Percentiles rank a stretch among this genome's conserved stretches.
Conservation (phyloP, 2,329 filamentous ascomycete genomes). For the Arthrobotrys megalospora region DNA sequence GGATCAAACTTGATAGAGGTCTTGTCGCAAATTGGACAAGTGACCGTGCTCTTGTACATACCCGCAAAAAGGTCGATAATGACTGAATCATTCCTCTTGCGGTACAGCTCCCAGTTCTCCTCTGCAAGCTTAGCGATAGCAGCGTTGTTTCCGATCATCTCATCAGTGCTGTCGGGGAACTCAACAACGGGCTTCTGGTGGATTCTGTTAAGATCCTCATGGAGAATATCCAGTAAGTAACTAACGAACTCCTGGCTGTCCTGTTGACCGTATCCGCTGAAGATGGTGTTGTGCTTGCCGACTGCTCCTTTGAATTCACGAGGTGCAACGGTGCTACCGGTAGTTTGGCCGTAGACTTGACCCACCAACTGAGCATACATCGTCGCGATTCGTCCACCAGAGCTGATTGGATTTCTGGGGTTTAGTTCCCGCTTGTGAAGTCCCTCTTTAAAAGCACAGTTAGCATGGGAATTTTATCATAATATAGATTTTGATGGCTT, state of each 20-base stretch:
- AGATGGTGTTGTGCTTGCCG: constrained; percentile 84
- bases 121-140: constrained; percentile 88
- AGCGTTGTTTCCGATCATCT: constrained; percentile 86
- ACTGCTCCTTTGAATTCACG: constrained; percentile 86
- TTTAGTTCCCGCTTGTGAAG: constrained; percentile 87
- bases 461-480: constrained; percentile 52
- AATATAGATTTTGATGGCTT: constrained; percentile 64
- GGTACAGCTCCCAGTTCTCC: constrained; percentile 91
- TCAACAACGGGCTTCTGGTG: constrained; percentile 97
- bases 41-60: constrained; percentile 97
- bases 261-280: constrained; percentile 95
- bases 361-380: constrained; percentile 83
- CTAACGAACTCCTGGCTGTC: constrained; percentile 98
- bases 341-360: constrained; percentile 81
- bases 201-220: constrained; percentile 94
- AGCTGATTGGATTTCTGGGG: constrained; percentile 84
- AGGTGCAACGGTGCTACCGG: constrained; percentile 80
- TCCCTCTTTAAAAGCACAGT: constrained; percentile 68
- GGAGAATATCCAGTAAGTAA: constrained; percentile 92
- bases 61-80: constrained; percentile 96
- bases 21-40: constrained; percentile 91
- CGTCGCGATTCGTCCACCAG: constrained; percentile 87
- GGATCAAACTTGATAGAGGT: constrained; percentile 99
- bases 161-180: constrained; percentile 97
- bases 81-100: constrained; percentile 91